phyloP scores from a whole-genome alignment of 2,329 filamentous ascomycete genomes.

The Lachnellula occidentalis region DNA sequence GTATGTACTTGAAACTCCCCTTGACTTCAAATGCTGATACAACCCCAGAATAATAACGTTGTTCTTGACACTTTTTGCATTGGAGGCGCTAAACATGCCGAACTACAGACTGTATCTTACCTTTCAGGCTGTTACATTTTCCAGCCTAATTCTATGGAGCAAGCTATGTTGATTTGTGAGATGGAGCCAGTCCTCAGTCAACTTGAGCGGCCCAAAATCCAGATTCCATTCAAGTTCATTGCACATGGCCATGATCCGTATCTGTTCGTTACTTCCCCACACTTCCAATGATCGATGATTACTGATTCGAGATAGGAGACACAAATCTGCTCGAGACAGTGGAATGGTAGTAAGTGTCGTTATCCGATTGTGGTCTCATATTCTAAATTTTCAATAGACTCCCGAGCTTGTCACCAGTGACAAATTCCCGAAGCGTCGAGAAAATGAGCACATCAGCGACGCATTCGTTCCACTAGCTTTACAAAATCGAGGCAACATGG shows the following conservation, averaged over 20 bases:
- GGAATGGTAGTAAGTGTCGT: not conserved
- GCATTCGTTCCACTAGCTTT: slow-evolving; percentile 2
- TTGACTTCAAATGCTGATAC: not conserved
- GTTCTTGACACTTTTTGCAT: slow-evolving; percentile 7
- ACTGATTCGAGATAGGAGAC: not conserved
- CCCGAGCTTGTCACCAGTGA: slow-evolving; percentile 3
- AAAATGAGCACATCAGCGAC: slow-evolving; percentile 4
- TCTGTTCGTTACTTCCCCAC: not conserved
- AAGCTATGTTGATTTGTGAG: slow-evolving; percentile 8
- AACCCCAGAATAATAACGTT: not conserved
- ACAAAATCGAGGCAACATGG: not conserved
- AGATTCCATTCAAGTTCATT: not conserved
- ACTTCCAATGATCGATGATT: not conserved
- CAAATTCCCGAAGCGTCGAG: slow-evolving; percentile 4
- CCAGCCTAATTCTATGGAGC: slow-evolving; percentile 1
- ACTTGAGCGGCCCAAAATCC: slow-evolving; percentile 4
- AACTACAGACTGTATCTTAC: slow-evolving; percentile 8
- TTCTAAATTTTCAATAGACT: not conserved
- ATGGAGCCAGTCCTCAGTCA: slow-evolving; percentile 10
- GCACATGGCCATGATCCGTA: not conserved
- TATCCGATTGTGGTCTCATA: not conserved
- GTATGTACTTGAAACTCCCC: not conserved
- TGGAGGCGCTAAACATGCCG: not conserved
- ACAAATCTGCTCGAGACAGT: not conserved
- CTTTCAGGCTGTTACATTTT: slow-evolving; percentile 9